phyloP scores from a whole-genome alignment of 1,284 basidiomycete species.

The Moesziomyces parantarcticus region DNA sequence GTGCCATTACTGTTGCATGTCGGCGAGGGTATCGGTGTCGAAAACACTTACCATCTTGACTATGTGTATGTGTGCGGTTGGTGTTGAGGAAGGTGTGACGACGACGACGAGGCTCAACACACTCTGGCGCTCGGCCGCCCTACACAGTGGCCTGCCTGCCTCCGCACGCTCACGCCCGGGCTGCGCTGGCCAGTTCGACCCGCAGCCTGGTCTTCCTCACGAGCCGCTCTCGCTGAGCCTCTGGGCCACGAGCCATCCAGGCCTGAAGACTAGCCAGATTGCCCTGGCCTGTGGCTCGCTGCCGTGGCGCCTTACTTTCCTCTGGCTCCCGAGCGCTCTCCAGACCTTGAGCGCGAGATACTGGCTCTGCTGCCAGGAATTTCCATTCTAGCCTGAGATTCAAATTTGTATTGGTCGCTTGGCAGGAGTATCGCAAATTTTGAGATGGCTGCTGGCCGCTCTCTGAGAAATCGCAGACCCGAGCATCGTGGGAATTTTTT shows the following conservation, averaged over 20 bases:
- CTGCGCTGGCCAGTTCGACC: too few species aligned
- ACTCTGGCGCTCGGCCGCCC: background rate
- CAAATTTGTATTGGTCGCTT: background rate
- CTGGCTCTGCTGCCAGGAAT: constrained; percentile 8
- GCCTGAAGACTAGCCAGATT: background rate
- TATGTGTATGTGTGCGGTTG: constrained; percentile 48
- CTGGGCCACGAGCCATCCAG: too few species aligned
- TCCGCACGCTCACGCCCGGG: background rate
- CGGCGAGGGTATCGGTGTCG: constrained; percentile 14
- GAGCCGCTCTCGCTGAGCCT: too few species aligned
- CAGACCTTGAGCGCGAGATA: constrained; percentile 2
- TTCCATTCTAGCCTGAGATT: constrained; percentile 1
- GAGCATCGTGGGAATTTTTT: constrained; percentile 35
- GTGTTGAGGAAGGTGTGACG: constrained; percentile 33
- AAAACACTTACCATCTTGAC: constrained; percentile 50
- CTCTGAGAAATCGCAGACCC: background rate
- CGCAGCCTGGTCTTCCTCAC: too few species aligned
- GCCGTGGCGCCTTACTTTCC: background rate
- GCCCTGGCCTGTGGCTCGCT: background rate
- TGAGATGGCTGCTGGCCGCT: constrained; percentile 5
- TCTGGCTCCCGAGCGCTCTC: background rate
- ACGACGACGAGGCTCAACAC: constrained; percentile 29
- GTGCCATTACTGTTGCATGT: constrained; percentile 15
- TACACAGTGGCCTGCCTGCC: background rate
- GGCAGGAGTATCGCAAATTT: background rate